phyloP scores from a whole-genome alignment of 139 green algal genomes.

The Micromonas pusilla region DNA sequence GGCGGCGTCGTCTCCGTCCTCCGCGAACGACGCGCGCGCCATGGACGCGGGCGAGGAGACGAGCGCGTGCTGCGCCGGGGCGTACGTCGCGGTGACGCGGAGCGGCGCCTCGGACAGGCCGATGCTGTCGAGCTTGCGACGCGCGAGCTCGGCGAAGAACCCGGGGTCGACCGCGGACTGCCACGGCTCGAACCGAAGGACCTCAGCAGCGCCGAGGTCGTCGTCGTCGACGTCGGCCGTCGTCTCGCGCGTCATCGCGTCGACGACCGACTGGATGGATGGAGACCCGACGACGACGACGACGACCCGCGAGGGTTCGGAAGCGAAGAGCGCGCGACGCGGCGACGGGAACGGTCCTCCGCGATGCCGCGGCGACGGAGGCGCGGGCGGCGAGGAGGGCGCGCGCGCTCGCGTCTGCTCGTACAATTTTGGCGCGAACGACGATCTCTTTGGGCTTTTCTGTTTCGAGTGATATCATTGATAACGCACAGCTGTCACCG shows the following conservation, averaged over 20 bases:
- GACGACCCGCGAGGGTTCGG: background rate
- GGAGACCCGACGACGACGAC: too few species aligned
- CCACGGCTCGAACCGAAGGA: constrained; percentile 33
- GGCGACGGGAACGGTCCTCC: background rate
- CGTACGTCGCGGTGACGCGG: constrained; percentile 24
- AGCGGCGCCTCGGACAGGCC: constrained; percentile 49
- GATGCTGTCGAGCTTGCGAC: constrained; percentile 58
- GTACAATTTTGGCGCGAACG: background rate
- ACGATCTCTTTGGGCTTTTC: too few species aligned
- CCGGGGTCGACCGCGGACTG: constrained; percentile 70
- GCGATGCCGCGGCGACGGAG: background rate
- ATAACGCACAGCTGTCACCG: too few species aligned
- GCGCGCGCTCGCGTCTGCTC: background rate
- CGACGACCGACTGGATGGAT: too few species aligned
- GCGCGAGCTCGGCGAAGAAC: constrained; percentile 70
- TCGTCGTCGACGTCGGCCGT: background rate
- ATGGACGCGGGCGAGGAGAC: constrained; percentile 13
- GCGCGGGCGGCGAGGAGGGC: background rate
- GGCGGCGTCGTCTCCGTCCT: background rate
- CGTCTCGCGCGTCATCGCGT: background rate
- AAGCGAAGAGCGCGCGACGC: background rate
- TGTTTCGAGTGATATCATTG: too few species aligned
- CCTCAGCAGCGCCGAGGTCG: background rate
- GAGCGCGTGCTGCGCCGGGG: constrained; percentile 12
- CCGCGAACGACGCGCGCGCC: background rate